Evolutionary conservation across 2,329 filamentous ascomycete species (phyloP).

Genomic region (Epichloe scottii): DNA sequence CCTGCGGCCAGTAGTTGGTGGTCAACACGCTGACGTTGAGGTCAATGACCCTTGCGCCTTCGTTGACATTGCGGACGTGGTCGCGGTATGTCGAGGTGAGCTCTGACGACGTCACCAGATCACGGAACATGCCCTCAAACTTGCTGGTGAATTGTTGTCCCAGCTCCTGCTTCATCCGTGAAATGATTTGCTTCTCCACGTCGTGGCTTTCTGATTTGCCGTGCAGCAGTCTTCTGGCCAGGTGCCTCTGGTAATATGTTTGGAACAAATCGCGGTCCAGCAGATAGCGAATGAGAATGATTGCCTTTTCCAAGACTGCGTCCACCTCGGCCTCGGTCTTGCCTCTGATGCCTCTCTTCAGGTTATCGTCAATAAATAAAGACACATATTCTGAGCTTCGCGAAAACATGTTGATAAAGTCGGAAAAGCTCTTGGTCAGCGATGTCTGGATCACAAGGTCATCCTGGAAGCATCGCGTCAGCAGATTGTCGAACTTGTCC

Average conservation of each 20-base stretch:
- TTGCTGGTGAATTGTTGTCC: conserved; percentile 89
- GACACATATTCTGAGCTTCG: conserved; percentile 88
- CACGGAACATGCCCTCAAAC: conserved; percentile 95
- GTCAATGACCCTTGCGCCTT: conserved; percentile 48
- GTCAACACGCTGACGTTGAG: conserved; percentile 78
- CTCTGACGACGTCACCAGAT: conserved; percentile 80
- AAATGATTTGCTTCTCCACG: conserved; percentile 90
- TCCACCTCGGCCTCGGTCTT: conserved; percentile 87
- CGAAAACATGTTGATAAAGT: conserved; percentile 85
- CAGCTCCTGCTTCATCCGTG: conserved; percentile 91
- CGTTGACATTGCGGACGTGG: conserved; percentile 42
- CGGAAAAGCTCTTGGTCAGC: conserved; percentile 74
- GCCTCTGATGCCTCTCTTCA: conserved; percentile 86
- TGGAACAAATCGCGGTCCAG: conserved; percentile 92
- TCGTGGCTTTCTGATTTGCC: conserved; percentile 84
- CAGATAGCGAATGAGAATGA: conserved; percentile 75
- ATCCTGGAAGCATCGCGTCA: conserved; percentile 56
- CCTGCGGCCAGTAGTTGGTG: conserved; percentile 88
- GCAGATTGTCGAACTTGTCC: conserved; percentile 77
- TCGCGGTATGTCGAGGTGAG: conserved; percentile 65
- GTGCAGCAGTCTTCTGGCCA: conserved; percentile 76
- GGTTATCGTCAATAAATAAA: conserved; percentile 89
- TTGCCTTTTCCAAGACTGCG: conserved; percentile 73
- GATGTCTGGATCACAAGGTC: conserved; percentile 72
- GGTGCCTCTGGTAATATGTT: conserved; percentile 94